phyloP scores from a whole-genome alignment of 2,329 filamentous ascomycete genomes.

The Ophiostoma piceae region DNA sequence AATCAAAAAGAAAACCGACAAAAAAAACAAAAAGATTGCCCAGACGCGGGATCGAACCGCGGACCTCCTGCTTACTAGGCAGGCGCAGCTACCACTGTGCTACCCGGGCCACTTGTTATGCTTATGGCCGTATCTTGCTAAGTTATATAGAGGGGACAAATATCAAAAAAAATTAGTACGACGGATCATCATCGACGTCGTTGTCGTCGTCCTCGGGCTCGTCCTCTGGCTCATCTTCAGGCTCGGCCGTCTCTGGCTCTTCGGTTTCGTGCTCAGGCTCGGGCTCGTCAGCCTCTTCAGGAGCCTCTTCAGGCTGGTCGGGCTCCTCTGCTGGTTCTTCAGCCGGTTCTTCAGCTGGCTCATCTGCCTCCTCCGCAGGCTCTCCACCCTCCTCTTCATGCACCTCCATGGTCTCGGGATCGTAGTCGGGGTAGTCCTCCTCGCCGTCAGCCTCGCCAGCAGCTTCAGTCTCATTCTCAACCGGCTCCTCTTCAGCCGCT shows the following conservation, averaged over 20 bases:
- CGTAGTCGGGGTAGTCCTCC: too few species aligned
- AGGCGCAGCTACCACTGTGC: conserved; percentile 17
- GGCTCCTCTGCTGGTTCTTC: too few species aligned
- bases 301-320: neutral
- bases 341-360: too few species aligned
- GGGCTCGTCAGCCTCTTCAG: neutral
- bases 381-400: neutral
- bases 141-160: neutral
- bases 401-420: too few species aligned
- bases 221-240: neutral
- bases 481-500: too few species aligned
- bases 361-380: too few species aligned
- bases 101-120: conserved; percentile 8
- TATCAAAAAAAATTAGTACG: neutral
- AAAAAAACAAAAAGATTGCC: neutral
- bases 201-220: neutral
- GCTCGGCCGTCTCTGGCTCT: neutral
- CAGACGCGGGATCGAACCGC: conserved; percentile 17
- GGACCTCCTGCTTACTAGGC: conserved; percentile 17
- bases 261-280: neutral
- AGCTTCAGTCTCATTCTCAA: too few species aligned
- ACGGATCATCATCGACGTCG: neutral
- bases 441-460: too few species aligned
- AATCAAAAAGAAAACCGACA: neutral
- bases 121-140: neutral